Base-by-base conservation (phyloP, 495 filamentous ascomycete species). In the Recurvomyces mirabilis region DNA sequence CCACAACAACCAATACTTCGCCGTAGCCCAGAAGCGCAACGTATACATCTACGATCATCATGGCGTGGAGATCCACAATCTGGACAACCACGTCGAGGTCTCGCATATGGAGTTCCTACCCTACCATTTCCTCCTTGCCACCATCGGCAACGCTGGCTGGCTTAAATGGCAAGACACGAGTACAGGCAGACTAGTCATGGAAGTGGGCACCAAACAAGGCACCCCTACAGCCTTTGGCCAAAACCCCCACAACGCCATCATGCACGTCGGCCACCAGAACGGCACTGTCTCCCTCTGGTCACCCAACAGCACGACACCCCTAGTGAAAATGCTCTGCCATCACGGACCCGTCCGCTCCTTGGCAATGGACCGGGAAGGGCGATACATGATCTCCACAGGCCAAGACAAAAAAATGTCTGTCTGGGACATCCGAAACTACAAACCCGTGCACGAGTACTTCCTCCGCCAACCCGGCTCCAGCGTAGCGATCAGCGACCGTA, bases 11-110 rank as follows among this genome's bases (percentile, higher is more conserved):
- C 87, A 94, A 53, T 87, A 73, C 63, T 94, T 96, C 64, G 91
- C 93, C 3, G 87, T 94, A n/a, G 85, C 91, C 21, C 91, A 98
- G 64, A 96, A 96, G 73, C 93, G 93, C 64, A 81, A 89, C 49
- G 82, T 87, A 48, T 87, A 86, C 67, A 96, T 98, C 48, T 98
- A 98, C 67, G 91, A 95, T 54, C 67, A 76, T 26, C 70, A 78
- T 21, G 91, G 91, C 47, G 81, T 93, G 13, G 91, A 98, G 63
- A 60, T 98, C 17, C 93, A 98, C 63, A 87, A 84, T 59, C 67
- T 98, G 47, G 75, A 74, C 62, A 84, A 87, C 57, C 87, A 93
- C 55, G 71, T 89, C 49, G 91, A 96, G 64, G 84, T 93, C n/a
- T 82, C 81, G 9, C 78, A 87, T 65, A 82, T 98, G 68, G 87